These are phyloP conservation scores for Schizophyllum commune DNA, from an alignment of 1,284 basidiomycete genomes.

Conservation along the genomic window DNA sequence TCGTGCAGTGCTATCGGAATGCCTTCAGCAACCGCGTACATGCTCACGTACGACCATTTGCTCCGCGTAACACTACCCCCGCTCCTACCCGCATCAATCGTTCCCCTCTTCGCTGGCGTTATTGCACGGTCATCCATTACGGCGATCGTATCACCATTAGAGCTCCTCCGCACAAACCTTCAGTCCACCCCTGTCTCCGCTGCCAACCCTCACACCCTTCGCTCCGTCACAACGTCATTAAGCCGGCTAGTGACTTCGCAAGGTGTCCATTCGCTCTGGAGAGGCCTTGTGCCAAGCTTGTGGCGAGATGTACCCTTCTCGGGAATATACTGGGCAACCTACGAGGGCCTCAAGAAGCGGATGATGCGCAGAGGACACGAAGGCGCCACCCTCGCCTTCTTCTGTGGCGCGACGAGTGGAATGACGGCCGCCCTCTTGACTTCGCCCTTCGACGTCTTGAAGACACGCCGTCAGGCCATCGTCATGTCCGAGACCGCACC, in stretches of 20 bases:
- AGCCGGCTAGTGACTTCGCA: slow-evolving; percentile 51
- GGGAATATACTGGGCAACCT: slow-evolving; percentile 85
- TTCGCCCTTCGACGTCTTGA: slow-evolving; percentile 94
- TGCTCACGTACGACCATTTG: slow-evolving; percentile 93
- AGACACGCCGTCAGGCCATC: slow-evolving; percentile 83
- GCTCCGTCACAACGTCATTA: slow-evolving; percentile 59
- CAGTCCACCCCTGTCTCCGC: slow-evolving; percentile 78
- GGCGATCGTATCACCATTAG: slow-evolving; percentile 80
- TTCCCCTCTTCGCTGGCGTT: slow-evolving; percentile 80
- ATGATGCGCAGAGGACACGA: slow-evolving; percentile 44
- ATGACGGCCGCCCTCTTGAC: slow-evolving; percentile 83
- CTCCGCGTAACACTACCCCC: slow-evolving; percentile 55
- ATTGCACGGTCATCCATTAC: slow-evolving; percentile 78
- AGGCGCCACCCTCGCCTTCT: slow-evolving; percentile 72
- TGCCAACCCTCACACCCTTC: slow-evolving; percentile 63
- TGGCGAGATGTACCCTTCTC: slow-evolving; percentile 98
- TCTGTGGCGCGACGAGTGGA: slow-evolving; percentile 78
- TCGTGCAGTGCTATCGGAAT: slow-evolving; percentile 76
- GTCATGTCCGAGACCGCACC: slow-evolving; percentile 44
- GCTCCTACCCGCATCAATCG: slow-evolving; percentile 46
- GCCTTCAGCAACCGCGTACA: slow-evolving; percentile 90
- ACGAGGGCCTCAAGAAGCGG: slow-evolving; percentile 56
- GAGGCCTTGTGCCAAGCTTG: slow-evolving; percentile 85
- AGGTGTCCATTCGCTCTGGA: slow-evolving; percentile 76
- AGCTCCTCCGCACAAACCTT: slow-evolving; percentile 89